Evolutionary conservation across 2,329 filamentous ascomycete species (phyloP), one percentile per base, ranked within the genome.

Genomic region (Aspergillus sp.): DNA sequence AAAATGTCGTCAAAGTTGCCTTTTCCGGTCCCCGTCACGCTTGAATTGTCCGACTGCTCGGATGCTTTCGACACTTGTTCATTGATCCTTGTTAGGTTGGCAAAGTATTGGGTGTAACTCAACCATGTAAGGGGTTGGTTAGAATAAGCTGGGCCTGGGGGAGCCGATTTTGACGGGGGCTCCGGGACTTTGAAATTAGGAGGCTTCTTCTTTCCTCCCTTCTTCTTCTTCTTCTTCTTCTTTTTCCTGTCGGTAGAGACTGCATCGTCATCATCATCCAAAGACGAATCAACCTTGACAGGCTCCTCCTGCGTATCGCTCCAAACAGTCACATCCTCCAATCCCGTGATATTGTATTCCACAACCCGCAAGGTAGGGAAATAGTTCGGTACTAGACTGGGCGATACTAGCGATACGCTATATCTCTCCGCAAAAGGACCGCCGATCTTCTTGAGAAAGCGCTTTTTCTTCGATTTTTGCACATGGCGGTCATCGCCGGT

Each of bases 321-420:
- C 66, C 70, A 73, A 1, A 80, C 75, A 1, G 77, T 70, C 0
- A 73, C 67, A 55, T 85, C 69, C 64, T 92, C 89, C 3, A 96
- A 73, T 0, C 92, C 91, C 0, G 83, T 90, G 56, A 91, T 91
- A 73, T 99, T 98, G 81, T 98, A 99, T 70, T 96, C 91, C 64
- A 94, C 82, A n/a, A 99, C 84, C n/a, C 93, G 86, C 32, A 97
- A 77, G 0, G 90, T 92, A 0, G 94, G 95, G 65, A 93, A 95
- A 75, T 92, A 96, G 71, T 95, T 97, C 6, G 94, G 95, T 9
- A 98, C 91, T 42, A 99, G 81, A 71, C 93, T 98, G 0, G 94
- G 91, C 51, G 89, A 86, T 57, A 98, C 88, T 26, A 95, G 80
- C 0, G 90, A 88, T 6, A 96, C 76, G 55, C 92, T 89, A 73